These are phyloP conservation scores for Kuraishia hungarica DNA, from an alignment of 805 yeast species.

Conservation along the genomic window DNA sequence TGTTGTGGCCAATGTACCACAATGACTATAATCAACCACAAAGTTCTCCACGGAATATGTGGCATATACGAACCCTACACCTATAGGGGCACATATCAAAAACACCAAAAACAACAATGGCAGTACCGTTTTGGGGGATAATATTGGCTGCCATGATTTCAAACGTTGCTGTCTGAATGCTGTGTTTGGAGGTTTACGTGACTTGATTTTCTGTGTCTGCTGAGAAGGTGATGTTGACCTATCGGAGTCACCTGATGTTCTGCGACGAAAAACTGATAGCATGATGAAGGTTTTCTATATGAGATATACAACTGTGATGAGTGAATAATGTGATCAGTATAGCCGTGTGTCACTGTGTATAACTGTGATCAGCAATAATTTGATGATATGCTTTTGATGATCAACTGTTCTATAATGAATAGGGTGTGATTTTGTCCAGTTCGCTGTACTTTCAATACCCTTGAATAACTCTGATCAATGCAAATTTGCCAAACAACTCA, in stretches of 20 bases:
- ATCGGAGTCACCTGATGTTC: slow-evolving; percentile 20
- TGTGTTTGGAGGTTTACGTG: slow-evolving; percentile 58
- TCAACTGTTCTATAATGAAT: too few species aligned
- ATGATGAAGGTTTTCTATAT: background rate
- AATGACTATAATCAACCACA: slow-evolving; percentile 66
- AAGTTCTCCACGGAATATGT: slow-evolving; percentile 72
- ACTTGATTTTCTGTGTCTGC: slow-evolving; percentile 21
- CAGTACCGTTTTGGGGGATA: slow-evolving; percentile 85
- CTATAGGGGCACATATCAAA: slow-evolving; percentile 81
- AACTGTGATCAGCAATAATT: too few species aligned
- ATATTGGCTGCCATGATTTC: slow-evolving; percentile 72
- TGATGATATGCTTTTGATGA: too few species aligned
- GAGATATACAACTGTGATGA: too few species aligned
- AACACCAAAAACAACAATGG: slow-evolving; percentile 74
- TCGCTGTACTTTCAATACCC: too few species aligned
- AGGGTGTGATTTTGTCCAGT: too few species aligned
- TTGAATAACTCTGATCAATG: too few species aligned
- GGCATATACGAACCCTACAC: slow-evolving; percentile 76
- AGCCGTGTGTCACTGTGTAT: too few species aligned
- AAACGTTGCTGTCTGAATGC: slow-evolving; percentile 70
- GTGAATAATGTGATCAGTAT: too few species aligned
- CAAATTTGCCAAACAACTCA: too few species aligned
- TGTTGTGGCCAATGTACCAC: slow-evolving; percentile 34
- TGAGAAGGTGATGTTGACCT: slow-evolving; percentile 9
- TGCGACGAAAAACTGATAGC: slow-evolving; percentile 1